Percentiles rank a stretch among this genome's conserved stretches.
phyloP scores from a whole-genome alignment of 176 grass and related monocot genomes.

The Eragrostis curvula region DNA sequence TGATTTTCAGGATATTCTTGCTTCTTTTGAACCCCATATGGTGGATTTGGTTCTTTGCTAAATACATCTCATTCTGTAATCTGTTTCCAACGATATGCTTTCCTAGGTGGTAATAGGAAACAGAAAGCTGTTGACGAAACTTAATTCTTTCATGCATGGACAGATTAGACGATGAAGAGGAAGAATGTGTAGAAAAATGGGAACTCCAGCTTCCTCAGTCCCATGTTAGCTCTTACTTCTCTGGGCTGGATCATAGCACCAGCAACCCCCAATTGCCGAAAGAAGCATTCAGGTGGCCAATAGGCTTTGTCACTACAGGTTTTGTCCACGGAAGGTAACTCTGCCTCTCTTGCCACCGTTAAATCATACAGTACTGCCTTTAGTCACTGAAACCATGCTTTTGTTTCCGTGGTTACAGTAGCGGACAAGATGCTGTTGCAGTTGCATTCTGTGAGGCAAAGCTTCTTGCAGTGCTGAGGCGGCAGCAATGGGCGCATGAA shows the following conservation, averaged over 20 bases:
- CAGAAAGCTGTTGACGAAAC: neutral
- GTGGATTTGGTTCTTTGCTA: conserved; percentile 15
- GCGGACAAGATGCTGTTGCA: conserved; percentile 55
- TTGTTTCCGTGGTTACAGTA: conserved; percentile 34
- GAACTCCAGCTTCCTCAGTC: conserved; percentile 75
- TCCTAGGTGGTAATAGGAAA: neutral
- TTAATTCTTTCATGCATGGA: conserved; percentile 28
- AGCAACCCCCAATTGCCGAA: conserved; percentile 55
- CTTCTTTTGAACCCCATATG: conserved; percentile 12
- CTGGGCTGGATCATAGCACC: conserved; percentile 49
- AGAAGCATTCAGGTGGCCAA: conserved; percentile 77
- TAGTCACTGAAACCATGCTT: neutral
- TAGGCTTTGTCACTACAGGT: conserved; percentile 81
- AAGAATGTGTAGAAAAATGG: conserved; percentile 69
- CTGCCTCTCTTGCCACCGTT: neutral
- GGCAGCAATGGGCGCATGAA: conserved; percentile 56
- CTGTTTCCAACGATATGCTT: neutral
- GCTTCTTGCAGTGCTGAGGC: conserved; percentile 62
- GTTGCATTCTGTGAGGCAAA: conserved; percentile 69
- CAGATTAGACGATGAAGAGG: conserved; percentile 70
- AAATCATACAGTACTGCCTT: neutral
- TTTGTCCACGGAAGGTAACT: conserved; percentile 68
- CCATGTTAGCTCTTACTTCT: conserved; percentile 70
- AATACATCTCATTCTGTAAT: conserved; percentile 3
- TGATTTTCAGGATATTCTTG: neutral